Percentiles rank a stretch among this genome's conserved stretches.
Evolutionary conservation across 768 basidiomycete genomes (phyloP).

Genomic region (Mycena sanguinolenta): DNA sequence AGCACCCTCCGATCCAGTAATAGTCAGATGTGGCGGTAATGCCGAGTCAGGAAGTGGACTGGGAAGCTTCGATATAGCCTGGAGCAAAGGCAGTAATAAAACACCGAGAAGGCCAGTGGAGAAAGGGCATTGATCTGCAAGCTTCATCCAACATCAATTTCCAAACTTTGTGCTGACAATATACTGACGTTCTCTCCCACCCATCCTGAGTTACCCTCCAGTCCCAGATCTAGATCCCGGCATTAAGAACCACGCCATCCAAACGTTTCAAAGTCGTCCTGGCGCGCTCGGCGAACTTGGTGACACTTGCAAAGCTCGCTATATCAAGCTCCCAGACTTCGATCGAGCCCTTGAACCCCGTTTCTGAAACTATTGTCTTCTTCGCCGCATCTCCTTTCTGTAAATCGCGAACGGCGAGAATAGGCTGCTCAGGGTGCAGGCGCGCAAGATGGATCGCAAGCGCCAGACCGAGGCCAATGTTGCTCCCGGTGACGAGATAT

Average conservation of each 20-base stretch:
- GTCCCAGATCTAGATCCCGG: background rate
- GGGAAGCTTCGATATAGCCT: constrained; percentile 13
- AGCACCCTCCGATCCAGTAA: constrained; percentile 29
- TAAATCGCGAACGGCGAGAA: constrained; percentile 26
- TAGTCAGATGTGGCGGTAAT: constrained; percentile 21
- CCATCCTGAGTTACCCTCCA: constrained; percentile 23
- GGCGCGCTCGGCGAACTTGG: constrained; percentile 24
- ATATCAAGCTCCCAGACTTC: constrained; percentile 34
- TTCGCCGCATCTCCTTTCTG: constrained; percentile 28
- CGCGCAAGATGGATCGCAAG: constrained; percentile 42
- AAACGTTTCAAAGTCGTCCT: constrained; percentile 17
- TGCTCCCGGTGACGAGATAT: constrained; percentile 54
- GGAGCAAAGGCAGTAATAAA: constrained; percentile 26
- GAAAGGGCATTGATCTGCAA: constrained; percentile 29
- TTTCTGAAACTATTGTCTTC: constrained; percentile 6
- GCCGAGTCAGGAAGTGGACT: background rate
- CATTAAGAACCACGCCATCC: constrained; percentile 33
- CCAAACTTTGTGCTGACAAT: background rate
- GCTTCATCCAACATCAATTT: background rate
- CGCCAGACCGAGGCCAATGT: constrained; percentile 56
- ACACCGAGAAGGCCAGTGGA: constrained; percentile 27
- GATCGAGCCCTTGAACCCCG: constrained; percentile 15
- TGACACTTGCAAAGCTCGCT: constrained; percentile 24
- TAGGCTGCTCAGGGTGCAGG: constrained; percentile 17
- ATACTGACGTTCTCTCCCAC: constrained; percentile 28